These are phyloP conservation scores for Microdochium paspali DNA, from an alignment of 2,329 filamentous ascomycete species.

Conservation along the genomic window DNA sequence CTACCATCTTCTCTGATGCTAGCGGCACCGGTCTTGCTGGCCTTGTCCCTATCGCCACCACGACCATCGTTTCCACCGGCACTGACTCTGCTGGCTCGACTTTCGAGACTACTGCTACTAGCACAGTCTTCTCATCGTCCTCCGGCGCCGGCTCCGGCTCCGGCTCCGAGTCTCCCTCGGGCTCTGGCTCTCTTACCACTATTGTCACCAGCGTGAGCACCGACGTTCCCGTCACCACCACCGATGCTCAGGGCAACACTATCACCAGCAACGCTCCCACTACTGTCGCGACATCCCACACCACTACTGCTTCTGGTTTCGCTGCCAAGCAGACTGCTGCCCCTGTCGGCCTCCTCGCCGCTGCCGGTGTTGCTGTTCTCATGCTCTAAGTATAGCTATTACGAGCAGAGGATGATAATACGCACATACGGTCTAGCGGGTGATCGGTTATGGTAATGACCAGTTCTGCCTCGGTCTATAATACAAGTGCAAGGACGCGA, in stretches of 20 bases:
- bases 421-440: too few species aligned
- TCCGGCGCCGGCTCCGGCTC: constrained; percentile 7
- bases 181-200: constrained; percentile 11
- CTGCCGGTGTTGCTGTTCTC: constrained; percentile 17
- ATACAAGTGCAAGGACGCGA: background rate
- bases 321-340: constrained; percentile 16
- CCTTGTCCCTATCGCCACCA: constrained; percentile 6
- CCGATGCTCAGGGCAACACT: background rate
- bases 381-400: too few species aligned
- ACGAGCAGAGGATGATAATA: too few species aligned
- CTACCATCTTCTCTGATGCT: constrained; percentile 1
- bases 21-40: constrained; percentile 3
- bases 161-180: constrained; percentile 5
- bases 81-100: constrained; percentile 5
- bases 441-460: too few species aligned
- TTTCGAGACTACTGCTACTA: constrained; percentile 7
- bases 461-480: background rate
- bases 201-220: constrained; percentile 10
- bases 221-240: constrained; percentile 6
- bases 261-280: constrained; percentile 2
- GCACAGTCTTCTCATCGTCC: constrained; percentile 11
- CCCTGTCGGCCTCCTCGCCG: constrained; percentile 16
- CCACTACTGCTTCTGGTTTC: background rate
- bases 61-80: constrained; percentile 5
- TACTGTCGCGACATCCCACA: constrained; percentile 2